A percentile compares a stretch with the other conserved stretches of the same genome.
phyloP scores from a whole-genome alignment of 352 stramenopile genomes.

The Aphanomyces invadans region DNA sequence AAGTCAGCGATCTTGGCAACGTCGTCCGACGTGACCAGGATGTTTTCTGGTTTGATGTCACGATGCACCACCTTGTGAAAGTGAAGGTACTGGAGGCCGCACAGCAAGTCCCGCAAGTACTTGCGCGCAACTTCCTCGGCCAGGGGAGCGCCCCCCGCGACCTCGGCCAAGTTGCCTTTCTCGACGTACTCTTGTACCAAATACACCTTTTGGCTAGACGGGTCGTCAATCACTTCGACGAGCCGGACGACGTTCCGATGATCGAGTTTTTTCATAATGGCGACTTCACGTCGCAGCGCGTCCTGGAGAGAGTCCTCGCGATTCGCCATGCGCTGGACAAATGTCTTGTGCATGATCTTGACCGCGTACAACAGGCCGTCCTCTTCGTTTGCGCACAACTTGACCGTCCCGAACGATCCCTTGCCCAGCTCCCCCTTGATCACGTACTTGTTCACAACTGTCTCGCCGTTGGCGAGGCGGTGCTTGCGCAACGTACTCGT shows the following conservation, averaged over 20 bases:
- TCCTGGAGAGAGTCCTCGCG: constrained; percentile 82
- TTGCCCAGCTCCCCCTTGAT: constrained; percentile 87
- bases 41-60: constrained; percentile 89
- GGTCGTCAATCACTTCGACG: constrained; percentile 93
- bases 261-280: constrained; percentile 95
- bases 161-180: constrained; percentile 88
- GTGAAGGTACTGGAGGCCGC: constrained; percentile 88
- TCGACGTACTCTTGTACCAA: constrained; percentile 93
- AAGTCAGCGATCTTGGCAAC: constrained; percentile 88
- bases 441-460: constrained; percentile 92
- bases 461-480: constrained; percentile 72
- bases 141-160: constrained; percentile 56
- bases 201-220: constrained; percentile 91
- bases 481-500: constrained; percentile 78
- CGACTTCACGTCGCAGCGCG: constrained; percentile 83
- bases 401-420: constrained; percentile 85
- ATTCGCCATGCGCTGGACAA: constrained; percentile 80
- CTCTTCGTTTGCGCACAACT: constrained; percentile 71
- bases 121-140: constrained; percentile 61
- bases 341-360: constrained; percentile 88
- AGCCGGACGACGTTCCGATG: constrained; percentile 91
- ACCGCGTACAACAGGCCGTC: constrained; percentile 77
- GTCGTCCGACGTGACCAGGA: constrained; percentile 71
- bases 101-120: constrained; percentile 86
- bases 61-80: constrained; percentile 90